Conservation (phyloP, 2,329 filamentous ascomycete genomes). For the Pseudogymnoascus sp. region DNA sequence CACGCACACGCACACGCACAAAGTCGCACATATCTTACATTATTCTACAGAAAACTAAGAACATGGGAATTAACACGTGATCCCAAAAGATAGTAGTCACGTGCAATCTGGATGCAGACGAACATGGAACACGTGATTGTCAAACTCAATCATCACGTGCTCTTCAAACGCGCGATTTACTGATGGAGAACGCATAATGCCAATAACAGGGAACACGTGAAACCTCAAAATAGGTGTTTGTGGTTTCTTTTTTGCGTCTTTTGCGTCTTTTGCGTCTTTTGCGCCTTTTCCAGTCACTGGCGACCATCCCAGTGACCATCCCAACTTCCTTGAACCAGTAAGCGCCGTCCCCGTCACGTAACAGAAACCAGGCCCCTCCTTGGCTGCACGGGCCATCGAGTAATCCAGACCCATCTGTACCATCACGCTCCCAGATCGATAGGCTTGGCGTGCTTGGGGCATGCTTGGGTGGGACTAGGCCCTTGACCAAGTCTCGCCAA, state of each 20-base stretch:
- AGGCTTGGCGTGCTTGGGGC: neutral
- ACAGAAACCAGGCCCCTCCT: neutral
- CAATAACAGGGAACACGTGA: neutral
- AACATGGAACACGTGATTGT: too few species aligned
- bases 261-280: neutral
- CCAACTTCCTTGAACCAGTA: slow-evolving; percentile 7
- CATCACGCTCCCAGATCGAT: neutral
- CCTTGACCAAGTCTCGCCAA: neutral
- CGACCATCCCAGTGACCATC: slow-evolving; percentile 14
- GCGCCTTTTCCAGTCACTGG: slow-evolving; percentile 10
- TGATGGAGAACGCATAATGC: neutral
- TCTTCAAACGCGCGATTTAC: neutral
- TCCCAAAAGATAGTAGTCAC: too few species aligned
- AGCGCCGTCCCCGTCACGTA: neutral
- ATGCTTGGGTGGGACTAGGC: neutral
- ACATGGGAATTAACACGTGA: too few species aligned
- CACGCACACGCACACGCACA: too few species aligned
- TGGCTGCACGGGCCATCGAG: neutral
- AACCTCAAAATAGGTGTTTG: neutral
- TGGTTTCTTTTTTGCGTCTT: neutral
- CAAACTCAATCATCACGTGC: neutral
- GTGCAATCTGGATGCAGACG: too few species aligned
- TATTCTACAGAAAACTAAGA: too few species aligned
- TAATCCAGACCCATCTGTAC: neutral
- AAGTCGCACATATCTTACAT: neutral